A percentile compares a stretch with the other conserved stretches of the same genome.
Conservation (phyloP, 495 filamentous ascomycete genomes). For the Aspergillus campestris region DNA sequence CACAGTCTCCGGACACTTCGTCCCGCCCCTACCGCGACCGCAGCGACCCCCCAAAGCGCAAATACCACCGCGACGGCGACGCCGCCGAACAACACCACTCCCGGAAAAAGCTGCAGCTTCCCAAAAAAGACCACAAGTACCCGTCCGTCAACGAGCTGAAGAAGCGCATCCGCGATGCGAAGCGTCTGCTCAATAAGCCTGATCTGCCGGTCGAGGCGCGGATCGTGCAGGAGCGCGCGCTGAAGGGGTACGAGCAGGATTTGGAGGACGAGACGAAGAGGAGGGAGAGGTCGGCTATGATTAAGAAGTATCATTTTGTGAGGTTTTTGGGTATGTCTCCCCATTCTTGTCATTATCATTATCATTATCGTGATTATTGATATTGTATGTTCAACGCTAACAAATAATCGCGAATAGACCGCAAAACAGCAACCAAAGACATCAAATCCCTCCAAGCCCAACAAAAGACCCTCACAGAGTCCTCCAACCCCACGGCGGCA, state of each 20-base stretch:
- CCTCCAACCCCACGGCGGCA: constrained; percentile 27
- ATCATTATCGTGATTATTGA: too few relatives aligned
- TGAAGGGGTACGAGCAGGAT: constrained; percentile 66
- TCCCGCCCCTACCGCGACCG: constrained; percentile 12
- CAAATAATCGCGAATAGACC: constrained; percentile 44
- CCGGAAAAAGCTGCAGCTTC: constrained; percentile 10
- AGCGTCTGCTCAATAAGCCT: constrained; percentile 49
- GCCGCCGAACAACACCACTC: constrained; percentile 14
- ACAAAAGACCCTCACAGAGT: constrained; percentile 37
- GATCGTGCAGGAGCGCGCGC: constrained; percentile 70
- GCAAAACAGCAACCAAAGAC: constrained; percentile 71
- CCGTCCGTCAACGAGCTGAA: constrained; percentile 45
- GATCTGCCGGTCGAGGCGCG: constrained; percentile 67
- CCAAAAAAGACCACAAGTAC: constrained; percentile 26
- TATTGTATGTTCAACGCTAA: too few relatives aligned
- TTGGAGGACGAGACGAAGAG: constrained; percentile 55
- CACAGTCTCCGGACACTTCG: neutral
- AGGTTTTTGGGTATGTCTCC: constrained; percentile 63
- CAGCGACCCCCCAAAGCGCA: constrained; percentile 23
- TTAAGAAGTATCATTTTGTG: constrained; percentile 87
- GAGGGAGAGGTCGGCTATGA: constrained; percentile 60
- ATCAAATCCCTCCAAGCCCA: constrained; percentile 47
- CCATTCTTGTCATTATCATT: too few relatives aligned
- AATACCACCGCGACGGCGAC: constrained; percentile 12
- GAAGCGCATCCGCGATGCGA: constrained; percentile 43